Evolutionary conservation across 2,329 filamentous ascomycete species (phyloP).

Genomic region (Lecanosticta acicola): DNA sequence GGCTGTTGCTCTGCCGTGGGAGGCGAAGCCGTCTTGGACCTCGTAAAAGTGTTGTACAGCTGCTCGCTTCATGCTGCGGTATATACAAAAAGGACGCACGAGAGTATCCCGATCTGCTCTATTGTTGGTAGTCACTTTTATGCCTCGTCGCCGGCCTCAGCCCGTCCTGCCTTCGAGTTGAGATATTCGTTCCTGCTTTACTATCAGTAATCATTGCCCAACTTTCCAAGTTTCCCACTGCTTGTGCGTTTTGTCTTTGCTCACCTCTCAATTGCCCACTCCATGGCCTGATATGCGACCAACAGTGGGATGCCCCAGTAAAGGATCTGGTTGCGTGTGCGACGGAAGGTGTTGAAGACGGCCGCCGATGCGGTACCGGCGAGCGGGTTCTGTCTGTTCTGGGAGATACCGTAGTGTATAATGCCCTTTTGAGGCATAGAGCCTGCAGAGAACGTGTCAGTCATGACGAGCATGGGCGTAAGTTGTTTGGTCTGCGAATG

Average conservation of each 20-base stretch:
- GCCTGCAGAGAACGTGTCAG: slow-evolving; percentile 28
- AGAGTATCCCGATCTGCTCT: neutral
- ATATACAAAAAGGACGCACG: slow-evolving; percentile 12
- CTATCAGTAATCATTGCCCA: slow-evolving; percentile 8
- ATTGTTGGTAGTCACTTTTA: slow-evolving; percentile 14
- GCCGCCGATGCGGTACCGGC: slow-evolving; percentile 72
- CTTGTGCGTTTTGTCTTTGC: slow-evolving; percentile 33
- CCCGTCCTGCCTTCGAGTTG: slow-evolving; percentile 70
- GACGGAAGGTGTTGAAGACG: slow-evolving; percentile 92
- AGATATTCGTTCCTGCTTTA: slow-evolving; percentile 71
- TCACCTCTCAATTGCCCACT: slow-evolving; percentile 89
- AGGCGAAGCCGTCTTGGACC: too few relatives aligned
- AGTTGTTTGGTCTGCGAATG: neutral
- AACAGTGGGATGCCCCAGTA: slow-evolving; percentile 80
- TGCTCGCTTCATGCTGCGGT: slow-evolving; percentile 6
- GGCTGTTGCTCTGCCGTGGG: too few relatives aligned
- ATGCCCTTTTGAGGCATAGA: slow-evolving; percentile 56
- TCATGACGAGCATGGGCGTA: neutral
- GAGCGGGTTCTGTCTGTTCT: slow-evolving; percentile 85
- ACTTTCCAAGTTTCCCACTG: neutral
- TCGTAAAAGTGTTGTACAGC: slow-evolving; percentile 14
- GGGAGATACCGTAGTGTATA: slow-evolving; percentile 66
- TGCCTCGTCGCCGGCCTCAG: slow-evolving; percentile 45
- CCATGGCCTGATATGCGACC: slow-evolving; percentile 72
- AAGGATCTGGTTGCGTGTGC: slow-evolving; percentile 78